A percentile compares a stretch with the other conserved stretches of the same genome.
Conservation (phyloP, 1,284 basidiomycete species). For the Flammula alnicola region DNA sequence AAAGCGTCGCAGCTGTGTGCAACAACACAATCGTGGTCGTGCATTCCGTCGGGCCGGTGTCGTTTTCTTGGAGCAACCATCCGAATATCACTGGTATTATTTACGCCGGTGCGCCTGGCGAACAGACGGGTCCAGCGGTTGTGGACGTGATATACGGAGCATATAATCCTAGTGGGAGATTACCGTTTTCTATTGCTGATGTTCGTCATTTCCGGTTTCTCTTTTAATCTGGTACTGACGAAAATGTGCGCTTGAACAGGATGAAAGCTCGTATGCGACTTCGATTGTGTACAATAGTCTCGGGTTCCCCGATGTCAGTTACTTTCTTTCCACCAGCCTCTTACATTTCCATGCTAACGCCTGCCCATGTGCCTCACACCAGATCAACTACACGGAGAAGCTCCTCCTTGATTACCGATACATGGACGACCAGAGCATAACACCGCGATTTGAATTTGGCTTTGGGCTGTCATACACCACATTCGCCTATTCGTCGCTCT, state of each 20-base stretch:
- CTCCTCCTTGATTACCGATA: constrained; percentile 72
- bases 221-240: background rate
- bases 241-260: constrained; percentile 25
- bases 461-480: constrained; percentile 82
- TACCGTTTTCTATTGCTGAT: constrained; percentile 67
- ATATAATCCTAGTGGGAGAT: constrained; percentile 62
- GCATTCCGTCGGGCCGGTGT: constrained; percentile 66
- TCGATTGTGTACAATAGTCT: constrained; percentile 43
- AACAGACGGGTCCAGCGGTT: constrained; percentile 66
- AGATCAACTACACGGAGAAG: constrained; percentile 48
- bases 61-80: constrained; percentile 61
- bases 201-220: constrained; percentile 29
- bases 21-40: constrained; percentile 72
- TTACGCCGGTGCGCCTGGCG: constrained; percentile 65
- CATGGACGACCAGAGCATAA: constrained; percentile 62
- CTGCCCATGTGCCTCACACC: background rate
- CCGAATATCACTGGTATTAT: constrained; percentile 73
- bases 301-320: constrained; percentile 45
- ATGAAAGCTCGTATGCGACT: constrained; percentile 45
- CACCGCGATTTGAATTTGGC: constrained; percentile 73
- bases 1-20: constrained; percentile 49
- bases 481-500: constrained; percentile 65
- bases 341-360: background rate
- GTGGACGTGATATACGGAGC: constrained; percentile 59
- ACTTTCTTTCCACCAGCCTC: constrained; percentile 42